Percentiles rank a stretch among this genome's conserved stretches.
Evolutionary conservation across 768 basidiomycete genomes (phyloP).

Genomic region (Mycena rosella): DNA sequence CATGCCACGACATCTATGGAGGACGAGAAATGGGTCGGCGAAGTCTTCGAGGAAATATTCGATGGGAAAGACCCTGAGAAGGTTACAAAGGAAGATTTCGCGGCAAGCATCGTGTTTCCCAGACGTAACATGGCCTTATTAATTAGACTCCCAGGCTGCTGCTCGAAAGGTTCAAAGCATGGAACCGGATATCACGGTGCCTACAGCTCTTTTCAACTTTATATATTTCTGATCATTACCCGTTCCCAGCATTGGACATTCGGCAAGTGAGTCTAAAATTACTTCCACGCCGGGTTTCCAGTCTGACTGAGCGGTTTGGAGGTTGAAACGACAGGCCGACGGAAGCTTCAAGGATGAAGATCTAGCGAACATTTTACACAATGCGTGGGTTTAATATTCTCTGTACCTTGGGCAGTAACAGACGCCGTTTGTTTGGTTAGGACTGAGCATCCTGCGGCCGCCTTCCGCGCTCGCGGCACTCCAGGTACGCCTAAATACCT

Average conservation of each 20-base stretch:
- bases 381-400: slow-evolving; percentile 64
- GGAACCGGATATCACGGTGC: slow-evolving; percentile 61
- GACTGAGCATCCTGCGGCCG: slow-evolving; percentile 77
- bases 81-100: slow-evolving; percentile 46
- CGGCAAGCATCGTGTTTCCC: slow-evolving; percentile 12
- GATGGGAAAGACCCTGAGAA: slow-evolving; percentile 63
- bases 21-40: slow-evolving; percentile 78
- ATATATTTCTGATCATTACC: no score
- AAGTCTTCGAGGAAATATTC: slow-evolving; percentile 66
- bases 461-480: slow-evolving; percentile 83
- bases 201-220: no score
- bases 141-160: slow-evolving; percentile 64
- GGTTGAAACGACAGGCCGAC: neutral
- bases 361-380: slow-evolving; percentile 73
- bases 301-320: neutral
- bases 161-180: slow-evolving; percentile 52
- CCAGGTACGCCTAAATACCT: slow-evolving; percentile 54
- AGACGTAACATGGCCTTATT: neutral
- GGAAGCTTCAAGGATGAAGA: slow-evolving; percentile 76
- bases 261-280: slow-evolving; percentile 58
- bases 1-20: slow-evolving; percentile 82
- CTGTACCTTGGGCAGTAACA: neutral
- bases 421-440: slow-evolving; percentile 50
- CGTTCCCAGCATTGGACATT: slow-evolving; percentile 87
- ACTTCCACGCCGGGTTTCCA: neutral